Evolutionary conservation across 2,329 filamentous ascomycete species (phyloP).

Genomic region (Penicillium nordicum): DNA sequence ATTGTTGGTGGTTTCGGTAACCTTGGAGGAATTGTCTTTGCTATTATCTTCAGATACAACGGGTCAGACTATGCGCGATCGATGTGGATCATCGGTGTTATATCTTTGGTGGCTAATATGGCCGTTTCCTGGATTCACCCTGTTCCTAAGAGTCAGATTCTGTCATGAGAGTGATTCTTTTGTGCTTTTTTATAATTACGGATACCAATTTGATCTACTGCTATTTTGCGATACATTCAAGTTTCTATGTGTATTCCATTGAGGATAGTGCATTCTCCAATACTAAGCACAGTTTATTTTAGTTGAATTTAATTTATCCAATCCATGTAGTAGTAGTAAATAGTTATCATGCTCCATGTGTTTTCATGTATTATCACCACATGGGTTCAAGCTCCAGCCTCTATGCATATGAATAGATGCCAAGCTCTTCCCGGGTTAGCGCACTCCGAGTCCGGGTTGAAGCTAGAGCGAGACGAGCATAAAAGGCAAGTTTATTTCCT

Average conservation of each 20-base stretch:
- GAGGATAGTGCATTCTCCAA: too few species aligned
- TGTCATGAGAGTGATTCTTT: constrained; percentile 1
- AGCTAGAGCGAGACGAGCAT: constrained; percentile 16
- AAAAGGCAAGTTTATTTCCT: background rate
- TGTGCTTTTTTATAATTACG: background rate
- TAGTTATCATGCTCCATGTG: background rate
- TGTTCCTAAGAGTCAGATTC: constrained; percentile 52
- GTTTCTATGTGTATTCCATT: background rate
- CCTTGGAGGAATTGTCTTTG: constrained; percentile 78
- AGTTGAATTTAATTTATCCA: too few species aligned
- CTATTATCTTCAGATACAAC: constrained; percentile 75
- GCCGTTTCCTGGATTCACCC: constrained; percentile 62
- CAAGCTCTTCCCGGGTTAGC: constrained; percentile 24
- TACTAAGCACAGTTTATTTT: too few species aligned
- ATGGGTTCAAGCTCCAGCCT: background rate
- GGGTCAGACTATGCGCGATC: constrained; percentile 64
- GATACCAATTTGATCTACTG: background rate
- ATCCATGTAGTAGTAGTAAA: background rate
- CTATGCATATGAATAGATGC: background rate
- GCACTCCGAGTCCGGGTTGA: constrained; percentile 23
- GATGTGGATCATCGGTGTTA: constrained; percentile 78
- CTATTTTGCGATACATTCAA: background rate
- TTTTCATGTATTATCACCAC: background rate
- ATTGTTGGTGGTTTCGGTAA: constrained; percentile 78
- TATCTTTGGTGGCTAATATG: constrained; percentile 68